These are phyloP conservation scores for Musa troglodytarum DNA, from an alignment of 176 grass and related monocot species.

Conservation along the genomic window DNA sequence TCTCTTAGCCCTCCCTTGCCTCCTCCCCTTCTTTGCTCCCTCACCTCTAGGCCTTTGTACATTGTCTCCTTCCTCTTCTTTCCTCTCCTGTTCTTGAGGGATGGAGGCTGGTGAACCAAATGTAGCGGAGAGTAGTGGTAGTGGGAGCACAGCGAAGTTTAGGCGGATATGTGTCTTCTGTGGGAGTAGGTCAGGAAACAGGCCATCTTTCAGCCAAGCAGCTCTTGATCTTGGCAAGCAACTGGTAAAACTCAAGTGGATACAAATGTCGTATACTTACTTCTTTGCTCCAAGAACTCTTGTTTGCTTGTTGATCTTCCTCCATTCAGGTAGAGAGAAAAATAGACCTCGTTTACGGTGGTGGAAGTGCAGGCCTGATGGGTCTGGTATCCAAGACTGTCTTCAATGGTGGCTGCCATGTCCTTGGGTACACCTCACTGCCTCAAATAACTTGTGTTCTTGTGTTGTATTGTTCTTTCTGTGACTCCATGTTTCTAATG, in stretches of 20 bases:
- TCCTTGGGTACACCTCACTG: constrained; percentile 55
- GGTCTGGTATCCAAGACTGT: constrained; percentile 76
- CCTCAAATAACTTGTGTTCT: not conserved
- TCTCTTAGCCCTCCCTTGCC: not conserved
- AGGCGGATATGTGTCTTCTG: constrained; percentile 82
- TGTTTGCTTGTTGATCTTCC: constrained; percentile 6
- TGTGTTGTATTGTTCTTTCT: not conserved
- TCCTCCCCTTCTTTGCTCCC: too few species aligned
- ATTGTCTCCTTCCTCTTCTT: not conserved
- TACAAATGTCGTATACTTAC: not conserved
- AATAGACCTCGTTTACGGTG: constrained; percentile 88
- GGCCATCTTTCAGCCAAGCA: constrained; percentile 64
- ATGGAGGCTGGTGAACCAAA: constrained; percentile 46
- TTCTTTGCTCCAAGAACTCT: not conserved
- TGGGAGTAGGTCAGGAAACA: constrained; percentile 66
- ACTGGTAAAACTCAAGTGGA: constrained; percentile 33
- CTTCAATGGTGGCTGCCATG: constrained; percentile 72
- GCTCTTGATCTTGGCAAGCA: constrained; percentile 70
- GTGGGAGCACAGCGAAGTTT: constrained; percentile 11
- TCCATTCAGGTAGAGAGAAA: constrained; percentile 54
- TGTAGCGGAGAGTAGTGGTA: not conserved
- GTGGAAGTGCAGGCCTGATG: constrained; percentile 90
- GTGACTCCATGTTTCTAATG: constrained; percentile 2
- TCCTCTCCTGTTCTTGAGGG: not conserved
- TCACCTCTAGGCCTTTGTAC: too few species aligned